Evolutionary conservation across 345 rosid genomes (phyloP), one percentile per base, ranked within the genome.

Genomic region (Populus deltoides): DNA sequence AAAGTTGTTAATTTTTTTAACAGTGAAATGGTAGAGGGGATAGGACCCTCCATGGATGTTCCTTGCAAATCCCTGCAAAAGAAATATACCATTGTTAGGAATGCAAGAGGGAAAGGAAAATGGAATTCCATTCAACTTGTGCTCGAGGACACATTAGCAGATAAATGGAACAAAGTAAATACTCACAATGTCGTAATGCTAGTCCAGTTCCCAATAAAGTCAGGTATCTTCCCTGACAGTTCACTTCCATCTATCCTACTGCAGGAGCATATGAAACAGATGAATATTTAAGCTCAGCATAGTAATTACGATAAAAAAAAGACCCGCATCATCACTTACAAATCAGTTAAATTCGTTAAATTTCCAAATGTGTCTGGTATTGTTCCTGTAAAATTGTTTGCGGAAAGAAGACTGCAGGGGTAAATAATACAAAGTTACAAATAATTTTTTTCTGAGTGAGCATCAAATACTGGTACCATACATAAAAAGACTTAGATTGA

Each of bases 11-110:
- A 84, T 63, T 81, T 90, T 72, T 13, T 85, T 81, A 96, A 78
- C 75, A 59, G 72, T 51, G 97, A 91, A 70, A 91, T 77, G 57
- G 82, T 57, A 76, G 91, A 69, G 53, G 98, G 98, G 77, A 96
- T 87, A n/a, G 99, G 97, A 41, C 99, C 99, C 81, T 85, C 88
- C 94, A 93, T 80, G 31, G 92, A 86, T 68, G 97, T 90, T 33
- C 99, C 98, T 76, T 96, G 94, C 85, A 91, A 72, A 85, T 91
- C 84, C 67, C 97, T 96, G 82, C 66, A 82, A 78, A 35, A 68
- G 8, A 61, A 80, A 11, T 39, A 5, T 33, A 22, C 27, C 36
- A 0, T 8, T 33, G 1, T 27, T 16, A 39, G 4, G 7, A 24
- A 65, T 11, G 11, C 20, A 36, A 24, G 24, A 31, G 66, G 39